Percentiles rank a stretch among this genome's conserved stretches.
Evolutionary conservation across 768 basidiomycete species (phyloP).

Genomic region (Boletus rex-veris): DNA sequence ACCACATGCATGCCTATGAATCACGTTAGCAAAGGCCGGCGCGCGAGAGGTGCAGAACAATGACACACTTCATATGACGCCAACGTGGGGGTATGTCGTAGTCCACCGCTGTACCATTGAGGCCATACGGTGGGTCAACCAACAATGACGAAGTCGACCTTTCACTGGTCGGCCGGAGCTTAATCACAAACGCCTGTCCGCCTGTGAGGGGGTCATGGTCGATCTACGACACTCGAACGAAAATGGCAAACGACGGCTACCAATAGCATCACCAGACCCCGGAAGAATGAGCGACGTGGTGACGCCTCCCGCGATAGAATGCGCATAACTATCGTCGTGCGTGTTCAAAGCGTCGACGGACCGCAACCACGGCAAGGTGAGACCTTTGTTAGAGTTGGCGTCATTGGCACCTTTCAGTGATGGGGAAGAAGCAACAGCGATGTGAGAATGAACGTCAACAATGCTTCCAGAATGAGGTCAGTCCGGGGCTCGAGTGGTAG

Average conservation of each 20-base stretch:
- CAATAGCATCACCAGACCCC: conserved; percentile 61
- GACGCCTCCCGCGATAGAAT: conserved; percentile 64
- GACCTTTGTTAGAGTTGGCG: conserved; percentile 46
- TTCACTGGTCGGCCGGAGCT: conserved; percentile 65
- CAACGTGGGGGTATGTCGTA: conserved; percentile 43
- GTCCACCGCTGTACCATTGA: conserved; percentile 37
- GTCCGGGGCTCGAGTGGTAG: neutral
- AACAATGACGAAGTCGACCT: conserved; percentile 65
- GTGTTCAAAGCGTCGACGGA: conserved; percentile 74
- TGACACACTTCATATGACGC: conserved; percentile 72
- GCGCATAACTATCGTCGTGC: conserved; percentile 59
- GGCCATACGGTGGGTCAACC: conserved; percentile 66
- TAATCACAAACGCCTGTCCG: conserved; percentile 77
- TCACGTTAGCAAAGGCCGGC: conserved; percentile 2
- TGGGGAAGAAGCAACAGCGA: conserved; percentile 43
- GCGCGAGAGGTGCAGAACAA: neutral
- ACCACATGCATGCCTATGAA: conserved; percentile 57
- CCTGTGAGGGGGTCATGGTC: conserved; percentile 36
- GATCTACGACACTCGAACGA: neutral
- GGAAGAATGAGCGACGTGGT: conserved; percentile 77
- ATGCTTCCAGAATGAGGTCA: conserved; percentile 29
- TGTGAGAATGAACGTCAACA: conserved; percentile 58
- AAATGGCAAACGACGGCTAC: conserved; percentile 25
- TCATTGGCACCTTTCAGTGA: conserved; percentile 45
- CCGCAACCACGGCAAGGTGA: conserved; percentile 57